Evolutionary conservation across 805 yeast species (phyloP).

Genomic region (Candida oleophila): DNA sequence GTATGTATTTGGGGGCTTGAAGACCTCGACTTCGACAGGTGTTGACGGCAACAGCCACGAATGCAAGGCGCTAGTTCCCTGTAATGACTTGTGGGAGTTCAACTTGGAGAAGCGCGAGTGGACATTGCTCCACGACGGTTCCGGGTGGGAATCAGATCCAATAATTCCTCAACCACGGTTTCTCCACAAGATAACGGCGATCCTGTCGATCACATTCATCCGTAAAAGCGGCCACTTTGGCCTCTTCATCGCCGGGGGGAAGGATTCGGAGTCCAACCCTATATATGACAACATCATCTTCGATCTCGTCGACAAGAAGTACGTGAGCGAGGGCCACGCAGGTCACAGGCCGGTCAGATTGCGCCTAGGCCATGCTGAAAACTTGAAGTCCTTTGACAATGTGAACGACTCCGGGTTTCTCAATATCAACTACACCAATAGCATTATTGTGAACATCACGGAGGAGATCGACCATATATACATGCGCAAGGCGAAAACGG

Average conservation of each 20-base stretch:
- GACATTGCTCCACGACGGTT: constrained; percentile 46
- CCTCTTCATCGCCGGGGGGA: constrained; percentile 54
- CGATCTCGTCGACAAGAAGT: constrained; percentile 43
- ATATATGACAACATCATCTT: constrained; percentile 37
- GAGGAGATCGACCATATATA: constrained; percentile 21
- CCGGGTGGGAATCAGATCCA: constrained; percentile 16
- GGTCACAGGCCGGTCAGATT: constrained; percentile 5
- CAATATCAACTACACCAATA: constrained; percentile 30
- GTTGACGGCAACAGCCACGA: constrained; percentile 18
- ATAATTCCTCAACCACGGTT: constrained; percentile 42
- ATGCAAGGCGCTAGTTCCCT: constrained; percentile 29
- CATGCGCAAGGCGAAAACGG: constrained; percentile 2
- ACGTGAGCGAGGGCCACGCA: constrained; percentile 18
- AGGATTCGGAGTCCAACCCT: constrained; percentile 31
- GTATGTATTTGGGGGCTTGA: constrained; percentile 67
- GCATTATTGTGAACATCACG: constrained; percentile 32
- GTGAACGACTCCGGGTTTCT: constrained; percentile 18
- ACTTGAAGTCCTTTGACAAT: constrained; percentile 6
- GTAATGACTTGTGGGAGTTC: constrained; percentile 71
- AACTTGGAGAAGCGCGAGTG: constrained; percentile 53
- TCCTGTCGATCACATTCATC: constrained; percentile 36
- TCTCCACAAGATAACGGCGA: constrained; percentile 50
- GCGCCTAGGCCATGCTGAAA: constrained; percentile 13
- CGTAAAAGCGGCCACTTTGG: constrained; percentile 46
- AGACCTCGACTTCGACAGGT: constrained; percentile 10